Evolutionary conservation across 75 land plant species (phyloP).

Genomic region (Selaginella tamariscina): DNA sequence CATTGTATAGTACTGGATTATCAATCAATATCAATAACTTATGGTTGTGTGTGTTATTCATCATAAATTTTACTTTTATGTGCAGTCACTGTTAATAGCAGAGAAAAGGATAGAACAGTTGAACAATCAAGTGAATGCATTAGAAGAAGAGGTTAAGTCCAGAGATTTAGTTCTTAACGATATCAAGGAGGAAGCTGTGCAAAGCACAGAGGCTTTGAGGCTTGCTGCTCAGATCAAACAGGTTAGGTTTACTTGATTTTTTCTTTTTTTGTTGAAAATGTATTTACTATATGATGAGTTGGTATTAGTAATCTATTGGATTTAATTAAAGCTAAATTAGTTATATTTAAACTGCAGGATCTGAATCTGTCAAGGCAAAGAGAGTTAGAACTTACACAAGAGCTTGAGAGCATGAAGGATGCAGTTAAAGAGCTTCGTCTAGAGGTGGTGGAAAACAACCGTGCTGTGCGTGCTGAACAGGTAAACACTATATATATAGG

Average conservation of each 20-base stretch:
- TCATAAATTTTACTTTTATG: neutral
- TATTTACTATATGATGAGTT: too few species aligned
- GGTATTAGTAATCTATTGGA: neutral
- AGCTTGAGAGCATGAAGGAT: slow-evolving; percentile 15
- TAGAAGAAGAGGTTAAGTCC: slow-evolving; percentile 22
- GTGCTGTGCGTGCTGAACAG: slow-evolving; percentile 27
- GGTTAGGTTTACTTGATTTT: slow-evolving; percentile 14
- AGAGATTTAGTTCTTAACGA: slow-evolving; percentile 21
- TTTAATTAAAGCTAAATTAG: neutral
- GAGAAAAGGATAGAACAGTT: slow-evolving; percentile 13
- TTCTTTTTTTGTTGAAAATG: too few species aligned
- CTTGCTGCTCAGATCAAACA: slow-evolving; percentile 26
- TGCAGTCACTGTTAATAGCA: neutral
- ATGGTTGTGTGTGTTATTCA: neutral
- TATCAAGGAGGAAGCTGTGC: slow-evolving; percentile 17
- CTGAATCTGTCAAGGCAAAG: slow-evolving; percentile 22
- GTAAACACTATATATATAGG: slow-evolving; percentile 13
- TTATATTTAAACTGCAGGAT: slow-evolving; percentile 24
- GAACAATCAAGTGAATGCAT: slow-evolving; percentile 12
- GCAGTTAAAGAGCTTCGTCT: slow-evolving; percentile 21
- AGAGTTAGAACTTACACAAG: slow-evolving; percentile 19
- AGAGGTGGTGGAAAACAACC: slow-evolving; percentile 20
- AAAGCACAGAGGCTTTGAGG: slow-evolving; percentile 22
- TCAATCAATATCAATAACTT: neutral
- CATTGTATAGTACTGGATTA: neutral